Conservation (phyloP, 1,284 basidiomycete genomes). For the Apiotrichum siamense region DNA sequence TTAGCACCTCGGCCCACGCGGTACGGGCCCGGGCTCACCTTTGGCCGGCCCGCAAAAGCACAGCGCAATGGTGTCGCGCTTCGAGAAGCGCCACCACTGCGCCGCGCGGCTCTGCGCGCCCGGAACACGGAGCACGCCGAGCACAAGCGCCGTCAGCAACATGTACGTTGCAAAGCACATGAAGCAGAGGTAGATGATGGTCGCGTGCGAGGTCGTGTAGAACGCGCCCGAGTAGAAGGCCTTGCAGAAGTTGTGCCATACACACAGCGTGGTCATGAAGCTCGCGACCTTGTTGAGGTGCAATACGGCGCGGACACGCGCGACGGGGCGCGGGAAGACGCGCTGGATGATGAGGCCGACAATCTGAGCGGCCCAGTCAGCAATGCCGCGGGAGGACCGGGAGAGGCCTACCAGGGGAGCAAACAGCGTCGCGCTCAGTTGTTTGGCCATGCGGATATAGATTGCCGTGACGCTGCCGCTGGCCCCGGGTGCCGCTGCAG, state of each 20-base stretch:
- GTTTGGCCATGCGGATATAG: constrained; percentile 11
- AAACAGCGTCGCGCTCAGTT: constrained; percentile 7
- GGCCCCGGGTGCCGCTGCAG: background rate
- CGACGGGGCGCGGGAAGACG: constrained; percentile 2
- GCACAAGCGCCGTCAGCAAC: background rate
- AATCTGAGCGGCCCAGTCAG: constrained; percentile 8
- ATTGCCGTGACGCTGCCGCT: constrained; percentile 1
- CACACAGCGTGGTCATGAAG: constrained; percentile 6
- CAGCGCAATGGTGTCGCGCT: constrained; percentile 18
- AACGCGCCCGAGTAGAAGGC: constrained; percentile 38
- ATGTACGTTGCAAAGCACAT: constrained; percentile 27
- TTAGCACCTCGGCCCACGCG: background rate
- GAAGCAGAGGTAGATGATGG: constrained; percentile 34
- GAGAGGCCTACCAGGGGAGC: constrained; percentile 4
- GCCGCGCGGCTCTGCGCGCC: constrained; percentile 1
- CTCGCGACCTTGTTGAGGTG: constrained; percentile 7
- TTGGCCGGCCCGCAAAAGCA: constrained; percentile 27
- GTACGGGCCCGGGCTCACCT: constrained; percentile 2
- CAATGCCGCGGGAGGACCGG: background rate
- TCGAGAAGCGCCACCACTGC: constrained; percentile 14
- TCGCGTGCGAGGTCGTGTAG: constrained; percentile 23
- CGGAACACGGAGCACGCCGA: constrained; percentile 26
- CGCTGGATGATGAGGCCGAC: constrained; percentile 5
- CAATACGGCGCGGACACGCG: background rate
- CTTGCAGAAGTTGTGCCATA: constrained; percentile 29